phyloP scores from a whole-genome alignment of 2,329 filamentous ascomycete genomes.

The Cordyceps javanica region DNA sequence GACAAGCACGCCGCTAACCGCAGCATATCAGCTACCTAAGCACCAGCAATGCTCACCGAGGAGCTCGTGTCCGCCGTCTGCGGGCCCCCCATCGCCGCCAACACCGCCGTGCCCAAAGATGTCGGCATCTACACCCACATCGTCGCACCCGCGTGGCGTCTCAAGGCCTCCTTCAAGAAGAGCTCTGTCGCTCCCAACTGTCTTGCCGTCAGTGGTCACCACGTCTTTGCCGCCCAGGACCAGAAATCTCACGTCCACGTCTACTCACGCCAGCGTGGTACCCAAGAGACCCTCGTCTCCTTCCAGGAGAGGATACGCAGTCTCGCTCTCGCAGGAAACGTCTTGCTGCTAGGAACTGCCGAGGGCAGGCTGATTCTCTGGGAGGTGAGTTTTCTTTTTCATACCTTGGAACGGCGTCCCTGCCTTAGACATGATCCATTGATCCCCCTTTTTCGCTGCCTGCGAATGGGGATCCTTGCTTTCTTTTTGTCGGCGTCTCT shows the following conservation, averaged over 20 bases:
- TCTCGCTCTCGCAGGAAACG: conserved; percentile 63
- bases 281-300: conserved; percentile 81
- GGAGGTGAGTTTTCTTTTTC: conserved; percentile 59
- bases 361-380: conserved; percentile 84
- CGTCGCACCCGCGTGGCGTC: conserved; percentile 68
- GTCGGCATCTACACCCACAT: conserved; percentile 83
- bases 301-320: conserved; percentile 84
- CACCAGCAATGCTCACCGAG: conserved; percentile 51
- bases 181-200: conserved; percentile 74
- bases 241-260: conserved; percentile 92
- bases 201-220: conserved; percentile 71
- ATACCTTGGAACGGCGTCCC: conserved; percentile 1
- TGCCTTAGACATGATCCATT: neutral
- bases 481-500: neutral
- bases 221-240: conserved; percentile 86
- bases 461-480: neutral
- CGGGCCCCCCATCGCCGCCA: conserved; percentile 52
- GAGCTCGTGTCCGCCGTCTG: conserved; percentile 53
- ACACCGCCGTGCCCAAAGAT: conserved; percentile 65
- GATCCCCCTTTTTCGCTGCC: neutral
- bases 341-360: conserved; percentile 74
- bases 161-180: conserved; percentile 82
- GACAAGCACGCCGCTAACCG: neutral
- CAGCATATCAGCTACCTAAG: neutral
- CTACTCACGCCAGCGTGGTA: conserved; percentile 76